Evolutionary conservation across 805 yeast genomes (phyloP).

Genomic region (Pichia rugopelliculosa): DNA sequence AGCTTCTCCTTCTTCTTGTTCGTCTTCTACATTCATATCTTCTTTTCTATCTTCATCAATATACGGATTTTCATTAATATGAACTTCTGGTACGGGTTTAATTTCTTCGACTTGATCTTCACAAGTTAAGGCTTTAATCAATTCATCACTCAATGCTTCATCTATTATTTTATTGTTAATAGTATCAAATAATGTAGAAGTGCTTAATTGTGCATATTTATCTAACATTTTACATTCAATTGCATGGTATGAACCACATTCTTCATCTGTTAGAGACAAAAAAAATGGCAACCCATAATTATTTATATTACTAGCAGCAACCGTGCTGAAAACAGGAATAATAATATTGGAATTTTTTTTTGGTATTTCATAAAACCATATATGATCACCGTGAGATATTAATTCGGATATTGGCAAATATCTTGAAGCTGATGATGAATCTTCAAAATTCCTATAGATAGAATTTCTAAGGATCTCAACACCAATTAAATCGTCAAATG

Average conservation of each 20-base stretch:
- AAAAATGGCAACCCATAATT: conserved; percentile 76
- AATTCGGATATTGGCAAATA: conserved; percentile 63
- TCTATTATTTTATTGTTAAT: conserved; percentile 15
- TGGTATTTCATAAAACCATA: conserved; percentile 48
- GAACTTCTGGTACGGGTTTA: background rate
- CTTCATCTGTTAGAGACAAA: conserved; percentile 46
- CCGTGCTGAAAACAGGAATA: conserved; percentile 53
- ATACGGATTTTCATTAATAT: background rate
- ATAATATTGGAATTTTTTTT: conserved; percentile 43
- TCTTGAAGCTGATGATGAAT: conserved; percentile 42
- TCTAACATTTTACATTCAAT: conserved; percentile 52
- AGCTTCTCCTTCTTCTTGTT: background rate
- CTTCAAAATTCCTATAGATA: conserved; percentile 63
- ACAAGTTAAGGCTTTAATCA: conserved; percentile 13
- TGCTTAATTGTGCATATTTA: conserved; percentile 40
- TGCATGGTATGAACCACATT: conserved; percentile 46
- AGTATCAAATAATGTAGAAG: conserved; percentile 31
- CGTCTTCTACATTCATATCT: background rate
- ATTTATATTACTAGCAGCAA: conserved; percentile 32
- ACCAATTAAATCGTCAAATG: conserved; percentile 37
- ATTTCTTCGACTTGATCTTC: background rate
- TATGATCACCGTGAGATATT: conserved; percentile 53
- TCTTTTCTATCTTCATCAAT: background rate
- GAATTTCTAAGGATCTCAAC: conserved; percentile 60
- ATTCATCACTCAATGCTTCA: conserved; percentile 19